Evolutionary conservation across 1,284 basidiomycete genomes (phyloP).

Genomic region (Mycosarcoma mackinlayi): DNA sequence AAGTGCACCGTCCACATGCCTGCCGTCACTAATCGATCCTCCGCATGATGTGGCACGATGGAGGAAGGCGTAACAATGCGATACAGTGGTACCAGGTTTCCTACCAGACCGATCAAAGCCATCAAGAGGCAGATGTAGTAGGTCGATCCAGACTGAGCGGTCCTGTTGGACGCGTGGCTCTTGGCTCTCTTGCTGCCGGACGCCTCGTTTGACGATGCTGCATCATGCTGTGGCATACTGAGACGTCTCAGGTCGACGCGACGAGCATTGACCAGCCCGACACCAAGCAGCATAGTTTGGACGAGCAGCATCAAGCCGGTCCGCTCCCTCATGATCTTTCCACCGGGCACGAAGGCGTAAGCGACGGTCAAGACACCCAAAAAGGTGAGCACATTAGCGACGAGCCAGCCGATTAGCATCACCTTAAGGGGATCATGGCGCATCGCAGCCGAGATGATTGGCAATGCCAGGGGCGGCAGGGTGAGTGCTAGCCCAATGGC

Average conservation of each 20-base stretch:
- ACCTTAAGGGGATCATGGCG: slow-evolving; percentile 56
- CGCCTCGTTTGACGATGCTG: neutral
- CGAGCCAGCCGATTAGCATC: slow-evolving; percentile 56
- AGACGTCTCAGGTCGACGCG: slow-evolving; percentile 22
- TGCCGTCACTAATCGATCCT: slow-evolving; percentile 79
- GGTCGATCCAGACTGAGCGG: slow-evolving; percentile 18
- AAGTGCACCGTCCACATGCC: slow-evolving; percentile 82
- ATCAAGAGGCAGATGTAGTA: slow-evolving; percentile 48
- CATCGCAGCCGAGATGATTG: slow-evolving; percentile 49
- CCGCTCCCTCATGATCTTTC: slow-evolving; percentile 80
- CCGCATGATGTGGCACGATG: slow-evolving; percentile 76
- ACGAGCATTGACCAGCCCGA: slow-evolving; percentile 39
- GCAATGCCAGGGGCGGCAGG: slow-evolving; percentile 67
- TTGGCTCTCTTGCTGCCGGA: slow-evolving; percentile 15
- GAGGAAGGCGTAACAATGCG: slow-evolving; percentile 73
- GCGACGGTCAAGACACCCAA: slow-evolving; percentile 79
- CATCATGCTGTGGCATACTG: neutral
- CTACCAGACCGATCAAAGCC: slow-evolving; percentile 35
- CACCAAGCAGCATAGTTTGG: slow-evolving; percentile 31
- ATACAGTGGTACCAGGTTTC: slow-evolving; percentile 68
- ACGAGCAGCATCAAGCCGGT: slow-evolving; percentile 72
- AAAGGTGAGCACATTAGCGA: slow-evolving; percentile 56
- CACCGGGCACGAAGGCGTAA: slow-evolving; percentile 92
- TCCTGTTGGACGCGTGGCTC: neutral
- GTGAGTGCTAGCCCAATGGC: slow-evolving; percentile 79